Base-by-base conservation (phyloP, 371 early-diverging fungal species). In the Haplosporangium sp. region DNA sequence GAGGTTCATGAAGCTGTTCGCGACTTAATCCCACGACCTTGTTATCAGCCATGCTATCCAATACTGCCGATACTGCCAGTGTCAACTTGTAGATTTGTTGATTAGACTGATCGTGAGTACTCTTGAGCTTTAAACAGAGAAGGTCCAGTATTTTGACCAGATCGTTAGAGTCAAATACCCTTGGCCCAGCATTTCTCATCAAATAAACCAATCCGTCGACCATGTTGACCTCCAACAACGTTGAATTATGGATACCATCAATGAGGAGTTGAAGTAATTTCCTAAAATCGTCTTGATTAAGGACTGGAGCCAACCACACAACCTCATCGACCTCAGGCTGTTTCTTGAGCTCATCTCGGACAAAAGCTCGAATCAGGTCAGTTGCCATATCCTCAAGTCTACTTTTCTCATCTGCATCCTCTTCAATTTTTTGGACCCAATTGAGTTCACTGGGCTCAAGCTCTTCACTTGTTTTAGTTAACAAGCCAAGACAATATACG, bases 161-260 rank as follows among this genome's bases (percentile, higher is more conserved):
- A 67, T 67, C 60, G n/a, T 67, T 56, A 2, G 60, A 13, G 17
- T 61, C 34, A 3, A 68, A 34, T 17, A 45, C 10, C 2, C 55
- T 37, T 2, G 69, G 52, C 0, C 15, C 5, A 7, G 61, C 37
- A 7, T 48, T 17, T 5, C 44, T 56, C 3, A 68, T 38, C 52
- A 68, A 52, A 2, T 53, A 62, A 13, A 58, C 62, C 9, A 68
- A 55, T 35, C 69, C 69, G 15, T 68, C 61, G n/a, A 68, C 40
- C 15, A 45, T 39, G 17, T 61, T 20, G 0, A 55, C 17, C 2
- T 61, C 27, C 52, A 68, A 35, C 19, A 68, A 4, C 2, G 11
- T n/a, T 2, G 61, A 48, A 13, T 61, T 4, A 2, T 42, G 8
- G 34, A 68, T 47, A 7, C 34, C 61, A 15, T 60, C n/a, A 13